Evolutionary conservation across 495 filamentous ascomycete species (phyloP), one percentile per base, ranked within the genome.

Genomic region (Hypoxylon cercidicola): DNA sequence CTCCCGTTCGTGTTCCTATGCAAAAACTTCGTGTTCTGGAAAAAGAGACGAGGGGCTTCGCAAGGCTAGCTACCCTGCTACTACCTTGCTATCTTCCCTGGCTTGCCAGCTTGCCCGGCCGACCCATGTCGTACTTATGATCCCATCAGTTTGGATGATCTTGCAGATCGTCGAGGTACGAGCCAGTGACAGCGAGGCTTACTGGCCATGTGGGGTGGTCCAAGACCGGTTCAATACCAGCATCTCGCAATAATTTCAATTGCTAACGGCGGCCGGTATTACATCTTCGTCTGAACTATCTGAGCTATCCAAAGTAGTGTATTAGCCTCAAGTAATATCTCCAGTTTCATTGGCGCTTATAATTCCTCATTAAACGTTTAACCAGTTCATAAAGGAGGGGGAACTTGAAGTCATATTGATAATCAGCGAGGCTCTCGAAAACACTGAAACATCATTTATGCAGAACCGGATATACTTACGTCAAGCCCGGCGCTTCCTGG

Each of bases 141-240:
- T 69, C 71, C 71, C 71, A 69, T 62, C 43, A 53, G 64, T 64
- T 39, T 71, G 62, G 68, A 56, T 39, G 65, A 69, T 69, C 68
- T 67, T 56, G 59, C 34, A 62, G 65, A 69, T 73, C 71, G 45
- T 64, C 43, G 55, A 52, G 53, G n/a, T 32, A 55, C 51, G 62
- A 20, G 54, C 58, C 58, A 55, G 28, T 34, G 10, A 43, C 41
- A 34, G 44, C 62, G 43, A 23, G 43, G 25, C 11, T 23, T 53
- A 51, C 32, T 63, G 63, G 52, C 8, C 44, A 62, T 63, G 68
- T 71, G 71, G 62, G 58, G 71, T 46, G 5, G 23, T 5, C 23
- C 47, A 64, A 64, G 52, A 25, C 58, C 23, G 48, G 64, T 44
- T 52, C n/a, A 59, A 43, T 28, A 28, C 16, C 12, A 15, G 39